These are phyloP conservation scores for Rhodomyrtus tomentosa DNA, from an alignment of 345 rosid species.

Conservation along the genomic window DNA sequence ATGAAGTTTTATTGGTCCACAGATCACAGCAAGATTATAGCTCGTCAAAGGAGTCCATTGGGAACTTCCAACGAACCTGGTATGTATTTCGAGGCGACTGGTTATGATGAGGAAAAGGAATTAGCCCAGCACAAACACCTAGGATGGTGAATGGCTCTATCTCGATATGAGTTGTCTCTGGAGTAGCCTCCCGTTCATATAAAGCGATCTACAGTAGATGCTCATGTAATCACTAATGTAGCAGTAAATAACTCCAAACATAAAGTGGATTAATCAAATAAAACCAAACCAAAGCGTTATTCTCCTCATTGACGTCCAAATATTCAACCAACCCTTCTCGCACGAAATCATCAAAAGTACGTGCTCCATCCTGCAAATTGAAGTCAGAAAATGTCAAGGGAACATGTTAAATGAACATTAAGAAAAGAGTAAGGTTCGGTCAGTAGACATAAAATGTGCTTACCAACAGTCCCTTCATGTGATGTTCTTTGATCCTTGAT, in stretches of 20 bases:
- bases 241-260: not conserved
- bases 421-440: not conserved
- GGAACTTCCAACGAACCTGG: constrained; percentile 38
- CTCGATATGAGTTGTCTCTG: constrained; percentile 83
- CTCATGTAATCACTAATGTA: not conserved
- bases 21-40: not conserved
- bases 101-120: constrained; percentile 96
- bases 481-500: constrained; percentile 79
- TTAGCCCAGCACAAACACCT: constrained; percentile 93
- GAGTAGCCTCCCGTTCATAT: constrained; percentile 66
- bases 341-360: constrained; percentile 81
- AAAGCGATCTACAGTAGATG: constrained; percentile 59
- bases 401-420: not conserved
- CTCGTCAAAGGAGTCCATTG: not conserved
- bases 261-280: not conserved
- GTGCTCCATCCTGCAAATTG: constrained; percentile 60
- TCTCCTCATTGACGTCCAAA: constrained; percentile 97
- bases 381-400: constrained; percentile 9
- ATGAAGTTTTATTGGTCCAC: not conserved
- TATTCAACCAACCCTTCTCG: constrained; percentile 88
- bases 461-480: constrained; percentile 87
- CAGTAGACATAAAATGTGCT: constrained; percentile 9
- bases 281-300: constrained; percentile 71
- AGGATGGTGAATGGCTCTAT: constrained; percentile 94
- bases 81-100: constrained; percentile 98